Conservation (phyloP, 345 rosid species). For the Gynandropsis gynandra region DNA sequence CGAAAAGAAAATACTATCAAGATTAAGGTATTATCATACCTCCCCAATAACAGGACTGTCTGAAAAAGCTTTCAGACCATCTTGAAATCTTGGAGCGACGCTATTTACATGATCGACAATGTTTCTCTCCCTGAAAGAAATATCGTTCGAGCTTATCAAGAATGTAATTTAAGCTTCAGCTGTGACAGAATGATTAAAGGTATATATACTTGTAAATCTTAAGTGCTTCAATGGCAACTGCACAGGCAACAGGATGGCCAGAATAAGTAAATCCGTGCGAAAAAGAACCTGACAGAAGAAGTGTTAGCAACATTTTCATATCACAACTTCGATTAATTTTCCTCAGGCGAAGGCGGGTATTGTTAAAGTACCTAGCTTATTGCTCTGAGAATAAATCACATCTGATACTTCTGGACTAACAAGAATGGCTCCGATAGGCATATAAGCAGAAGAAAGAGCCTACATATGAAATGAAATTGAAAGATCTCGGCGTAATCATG, state of each 20-base stretch:
- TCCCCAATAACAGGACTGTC: constrained; percentile 88
- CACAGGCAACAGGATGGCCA: constrained; percentile 95
- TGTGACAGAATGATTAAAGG: constrained; percentile 2
- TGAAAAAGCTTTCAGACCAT: constrained; percentile 70
- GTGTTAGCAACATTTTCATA: background rate
- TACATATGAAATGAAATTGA: constrained; percentile 15
- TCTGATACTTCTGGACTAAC: constrained; percentile 80
- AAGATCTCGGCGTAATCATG: background rate
- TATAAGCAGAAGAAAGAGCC: constrained; percentile 91
- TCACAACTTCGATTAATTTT: background rate
- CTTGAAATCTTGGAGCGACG: constrained; percentile 74
- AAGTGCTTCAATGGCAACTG: constrained; percentile 74
- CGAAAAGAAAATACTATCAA: background rate
- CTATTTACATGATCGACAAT: constrained; percentile 47
- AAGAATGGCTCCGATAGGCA: constrained; percentile 94
- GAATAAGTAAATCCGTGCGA: constrained; percentile 96
- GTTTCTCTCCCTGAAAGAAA: constrained; percentile 63
- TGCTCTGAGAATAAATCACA: constrained; percentile 88
- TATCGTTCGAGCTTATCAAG: background rate
- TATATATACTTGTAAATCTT: constrained; percentile 58
- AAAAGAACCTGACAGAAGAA: constrained; percentile 48
- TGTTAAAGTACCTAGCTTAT: constrained; percentile 63
- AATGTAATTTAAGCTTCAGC: background rate
- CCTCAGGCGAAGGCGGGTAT: background rate
- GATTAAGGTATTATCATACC: constrained; percentile 29